Conservation (phyloP, 208 protist species). For the Wallacemonas sp. region DNA sequence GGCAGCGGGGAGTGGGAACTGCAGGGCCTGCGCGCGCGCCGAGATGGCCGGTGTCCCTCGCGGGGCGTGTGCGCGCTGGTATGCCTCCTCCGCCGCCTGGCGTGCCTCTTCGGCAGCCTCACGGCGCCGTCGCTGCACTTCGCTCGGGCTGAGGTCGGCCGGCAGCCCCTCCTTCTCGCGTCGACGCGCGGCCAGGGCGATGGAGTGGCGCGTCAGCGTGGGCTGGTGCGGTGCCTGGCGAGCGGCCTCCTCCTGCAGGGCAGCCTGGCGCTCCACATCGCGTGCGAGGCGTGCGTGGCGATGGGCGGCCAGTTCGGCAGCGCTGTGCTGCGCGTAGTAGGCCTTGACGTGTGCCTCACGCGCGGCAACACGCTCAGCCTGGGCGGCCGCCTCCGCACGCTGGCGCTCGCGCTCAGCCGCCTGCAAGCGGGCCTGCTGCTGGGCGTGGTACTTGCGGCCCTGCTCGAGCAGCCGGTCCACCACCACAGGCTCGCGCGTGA, state of each 20-base stretch:
- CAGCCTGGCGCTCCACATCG: slow-evolving; percentile 4
- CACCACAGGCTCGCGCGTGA: slow-evolving; percentile 26
- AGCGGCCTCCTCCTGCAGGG: neutral
- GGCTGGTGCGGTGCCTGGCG: slow-evolving; percentile 12
- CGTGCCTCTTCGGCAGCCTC: slow-evolving; percentile 20
- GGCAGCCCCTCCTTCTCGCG: slow-evolving; percentile 19
- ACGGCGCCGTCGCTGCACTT: slow-evolving; percentile 24
- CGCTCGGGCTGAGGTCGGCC: slow-evolving; percentile 16
- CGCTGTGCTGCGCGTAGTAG: slow-evolving; percentile 16
- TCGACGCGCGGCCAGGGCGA: slow-evolving; percentile 23
- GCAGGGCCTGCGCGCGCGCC: slow-evolving; percentile 23
- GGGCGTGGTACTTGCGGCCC: slow-evolving; percentile 29
- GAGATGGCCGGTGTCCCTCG: slow-evolving; percentile 22
- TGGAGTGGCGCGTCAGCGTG: slow-evolving; percentile 23
- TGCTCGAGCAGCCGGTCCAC: slow-evolving; percentile 51
- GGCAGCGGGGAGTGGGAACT: slow-evolving; percentile 22
- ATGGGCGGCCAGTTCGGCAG: slow-evolving; percentile 19
- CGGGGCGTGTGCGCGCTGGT: neutral
- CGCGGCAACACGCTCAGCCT: neutral
- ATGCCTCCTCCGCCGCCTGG: slow-evolving; percentile 15
- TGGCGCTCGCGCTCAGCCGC: slow-evolving; percentile 13
- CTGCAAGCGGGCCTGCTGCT: slow-evolving; percentile 3
- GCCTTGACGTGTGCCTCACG: slow-evolving; percentile 20
- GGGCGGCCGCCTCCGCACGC: slow-evolving; percentile 5
- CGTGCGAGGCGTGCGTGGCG: slow-evolving; percentile 11